These are phyloP conservation scores for Pelargonium cotyledonis DNA, from an alignment of 441 rosid genomes.

Conservation along the genomic window DNA sequence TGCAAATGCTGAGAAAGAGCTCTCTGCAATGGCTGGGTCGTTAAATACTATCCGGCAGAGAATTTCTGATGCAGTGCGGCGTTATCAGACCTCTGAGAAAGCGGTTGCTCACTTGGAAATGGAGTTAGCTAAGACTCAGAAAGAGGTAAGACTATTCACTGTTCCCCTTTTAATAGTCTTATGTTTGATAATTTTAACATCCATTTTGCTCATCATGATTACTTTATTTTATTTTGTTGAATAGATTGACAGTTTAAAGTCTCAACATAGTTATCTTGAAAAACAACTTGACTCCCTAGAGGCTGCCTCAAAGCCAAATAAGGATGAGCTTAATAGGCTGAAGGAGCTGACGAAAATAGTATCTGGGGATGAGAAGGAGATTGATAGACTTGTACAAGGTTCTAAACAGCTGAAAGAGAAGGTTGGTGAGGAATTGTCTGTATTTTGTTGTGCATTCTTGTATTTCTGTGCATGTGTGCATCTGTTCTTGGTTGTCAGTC, in stretches of 20 bases:
- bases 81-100: conserved; percentile 60
- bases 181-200: conserved; percentile 10
- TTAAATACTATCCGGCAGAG: conserved; percentile 50
- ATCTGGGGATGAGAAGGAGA: conserved; percentile 61
- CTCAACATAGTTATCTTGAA: conserved; percentile 60
- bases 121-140: conserved; percentile 85
- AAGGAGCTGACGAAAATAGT: conserved; percentile 56
- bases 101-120: conserved; percentile 56
- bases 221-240: conserved; percentile 17
- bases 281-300: conserved; percentile 74
- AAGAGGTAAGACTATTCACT: conserved; percentile 47
- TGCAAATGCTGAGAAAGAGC: conserved; percentile 65
- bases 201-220: conserved; percentile 17
- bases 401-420: conserved; percentile 74
- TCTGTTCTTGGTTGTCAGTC: background rate
- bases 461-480: background rate
- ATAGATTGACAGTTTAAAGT: conserved; percentile 75
- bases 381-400: conserved; percentile 51
- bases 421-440: conserved; percentile 34
- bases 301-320: conserved; percentile 72
- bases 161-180: conserved; percentile 10
- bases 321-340: conserved; percentile 63
- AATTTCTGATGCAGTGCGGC: conserved; percentile 55
- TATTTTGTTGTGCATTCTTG: conserved; percentile 6
- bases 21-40: conserved; percentile 43